Base-by-base conservation (phyloP, 345 rosid genomes). In the Salix arbutifolia region DNA sequence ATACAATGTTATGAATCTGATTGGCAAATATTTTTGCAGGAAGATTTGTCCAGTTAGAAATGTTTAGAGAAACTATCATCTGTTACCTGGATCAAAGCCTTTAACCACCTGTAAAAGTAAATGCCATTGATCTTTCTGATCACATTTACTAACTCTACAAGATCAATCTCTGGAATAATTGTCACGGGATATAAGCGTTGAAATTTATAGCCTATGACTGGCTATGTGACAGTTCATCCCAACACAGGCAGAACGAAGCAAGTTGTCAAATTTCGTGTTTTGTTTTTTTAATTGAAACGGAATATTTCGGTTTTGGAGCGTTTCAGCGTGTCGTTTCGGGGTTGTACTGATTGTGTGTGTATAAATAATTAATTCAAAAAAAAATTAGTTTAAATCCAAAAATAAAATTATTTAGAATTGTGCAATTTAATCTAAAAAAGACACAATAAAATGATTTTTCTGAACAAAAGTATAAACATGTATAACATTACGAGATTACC, bases 21-120 rank as follows among this genome's bases (percentile, higher is more conserved):
- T 46, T 18, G 0, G 3, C 46, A 64, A 25, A 26, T 46, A 18
- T 23, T 72, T 4, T 37, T n/a, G n/a, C 61, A 56, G 50, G 4
- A 52, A 53, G 14, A 13, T 35, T 72, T 72, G 50, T 40, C 37
- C 31, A 50, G 62, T 31, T 28, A 28, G 30, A 28, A n/a, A n/a
- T n/a, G n/a, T n/a, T n/a, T n/a, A n/a, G n/a, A n/a, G 88, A 93
- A 74, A 84, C 97, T 40, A 76, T 89, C 42, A 67, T 71, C 40
- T 76, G 84, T 52, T 88, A 89, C 72, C 69, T 79, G 7, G 77
- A 72, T 70, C 80, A 60, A 40, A 85, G 87, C 50, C 86, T 89
- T 75, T 85, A 88, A 25, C 77, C 89, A 44, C 71, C 74, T 16
- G 31, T 65, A 33, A 26, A 65, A 75, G 68, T 69, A 65, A 60